phyloP scores from a whole-genome alignment of 2,329 filamentous ascomycete species.

The Diplodia intermedia region DNA sequence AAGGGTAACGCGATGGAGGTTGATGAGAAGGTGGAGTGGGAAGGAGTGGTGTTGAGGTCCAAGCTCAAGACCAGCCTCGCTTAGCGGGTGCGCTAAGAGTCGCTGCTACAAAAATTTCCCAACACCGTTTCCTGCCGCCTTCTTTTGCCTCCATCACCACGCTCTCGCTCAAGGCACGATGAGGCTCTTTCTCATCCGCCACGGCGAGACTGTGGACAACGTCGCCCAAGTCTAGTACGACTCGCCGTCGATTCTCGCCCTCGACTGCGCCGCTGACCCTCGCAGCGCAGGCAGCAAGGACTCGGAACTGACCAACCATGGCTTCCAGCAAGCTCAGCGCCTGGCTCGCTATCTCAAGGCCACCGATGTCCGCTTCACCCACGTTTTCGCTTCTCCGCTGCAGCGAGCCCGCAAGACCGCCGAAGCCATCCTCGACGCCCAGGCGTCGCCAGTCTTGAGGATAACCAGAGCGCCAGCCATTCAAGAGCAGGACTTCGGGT shows the following conservation, averaged over 20 bases:
- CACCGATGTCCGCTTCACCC: conserved; percentile 68
- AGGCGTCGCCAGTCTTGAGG: conserved; percentile 41
- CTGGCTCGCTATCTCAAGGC: conserved; percentile 72
- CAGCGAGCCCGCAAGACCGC: conserved; percentile 77
- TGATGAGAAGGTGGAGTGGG: neutral
- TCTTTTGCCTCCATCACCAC: neutral
- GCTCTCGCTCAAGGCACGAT: conserved; percentile 46
- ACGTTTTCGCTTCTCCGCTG: conserved; percentile 80
- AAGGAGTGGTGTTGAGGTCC: neutral
- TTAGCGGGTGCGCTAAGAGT: neutral
- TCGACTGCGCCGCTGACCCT: conserved; percentile 39
- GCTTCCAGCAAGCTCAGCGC: conserved; percentile 76
- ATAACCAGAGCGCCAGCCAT: conserved; percentile 47
- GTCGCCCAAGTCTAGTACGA: conserved; percentile 75
- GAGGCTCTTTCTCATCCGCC: conserved; percentile 78
- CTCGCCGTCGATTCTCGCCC: conserved; percentile 29
- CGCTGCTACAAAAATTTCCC: conserved; percentile 17
- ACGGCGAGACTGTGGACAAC: conserved; percentile 92
- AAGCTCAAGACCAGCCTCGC: neutral
- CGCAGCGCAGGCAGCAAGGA: conserved; percentile 78
- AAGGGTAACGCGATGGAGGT: neutral
- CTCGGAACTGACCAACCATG: conserved; percentile 81
- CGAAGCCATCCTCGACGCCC: conserved; percentile 66
- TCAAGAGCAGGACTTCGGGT: conserved; percentile 77
- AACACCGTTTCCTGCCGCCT: neutral